Evolutionary conservation across 352 stramenopile species (phyloP).

Genomic region (Globisporangium lucens): DNA sequence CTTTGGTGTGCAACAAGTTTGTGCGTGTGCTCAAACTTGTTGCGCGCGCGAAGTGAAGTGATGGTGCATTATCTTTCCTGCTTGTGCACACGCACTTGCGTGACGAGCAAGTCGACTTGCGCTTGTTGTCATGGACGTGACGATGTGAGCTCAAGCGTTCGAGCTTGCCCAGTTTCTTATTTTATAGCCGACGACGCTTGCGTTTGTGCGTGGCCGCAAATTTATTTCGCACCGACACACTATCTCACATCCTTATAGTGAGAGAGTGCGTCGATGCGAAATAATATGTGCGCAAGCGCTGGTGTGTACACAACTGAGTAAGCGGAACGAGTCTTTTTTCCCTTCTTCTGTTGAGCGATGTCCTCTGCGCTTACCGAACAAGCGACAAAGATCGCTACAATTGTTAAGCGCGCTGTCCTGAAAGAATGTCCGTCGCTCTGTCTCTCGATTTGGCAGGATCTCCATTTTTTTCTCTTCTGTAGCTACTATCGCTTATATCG

Average conservation of each 20-base stretch:
- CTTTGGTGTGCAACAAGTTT: too few relatives aligned
- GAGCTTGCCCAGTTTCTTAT: too few relatives aligned
- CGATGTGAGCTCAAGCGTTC: too few relatives aligned
- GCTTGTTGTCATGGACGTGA: too few relatives aligned
- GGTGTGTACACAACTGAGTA: not conserved
- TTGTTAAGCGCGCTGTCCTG: not conserved
- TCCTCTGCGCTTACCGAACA: too few relatives aligned
- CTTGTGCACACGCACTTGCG: not conserved
- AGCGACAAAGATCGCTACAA: not conserved
- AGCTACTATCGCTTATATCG: not conserved
- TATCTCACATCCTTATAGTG: too few relatives aligned
- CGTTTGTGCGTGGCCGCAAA: not conserved
- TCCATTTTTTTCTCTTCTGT: not conserved
- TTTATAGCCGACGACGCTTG: not conserved
- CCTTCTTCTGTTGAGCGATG: too few relatives aligned
- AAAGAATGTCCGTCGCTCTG: not conserved
- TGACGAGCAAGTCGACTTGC: not conserved
- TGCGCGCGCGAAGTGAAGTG: not conserved
- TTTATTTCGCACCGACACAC: not conserved
- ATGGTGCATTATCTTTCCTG: not conserved
- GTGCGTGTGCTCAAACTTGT: not conserved
- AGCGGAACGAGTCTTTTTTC: not conserved
- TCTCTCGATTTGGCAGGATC: not conserved
- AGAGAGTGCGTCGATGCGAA: too few relatives aligned
- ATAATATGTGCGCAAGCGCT: too few relatives aligned